Evolutionary conservation across 2,329 filamentous ascomycete genomes (phyloP).

Genomic region (Aspergillus sp.): DNA sequence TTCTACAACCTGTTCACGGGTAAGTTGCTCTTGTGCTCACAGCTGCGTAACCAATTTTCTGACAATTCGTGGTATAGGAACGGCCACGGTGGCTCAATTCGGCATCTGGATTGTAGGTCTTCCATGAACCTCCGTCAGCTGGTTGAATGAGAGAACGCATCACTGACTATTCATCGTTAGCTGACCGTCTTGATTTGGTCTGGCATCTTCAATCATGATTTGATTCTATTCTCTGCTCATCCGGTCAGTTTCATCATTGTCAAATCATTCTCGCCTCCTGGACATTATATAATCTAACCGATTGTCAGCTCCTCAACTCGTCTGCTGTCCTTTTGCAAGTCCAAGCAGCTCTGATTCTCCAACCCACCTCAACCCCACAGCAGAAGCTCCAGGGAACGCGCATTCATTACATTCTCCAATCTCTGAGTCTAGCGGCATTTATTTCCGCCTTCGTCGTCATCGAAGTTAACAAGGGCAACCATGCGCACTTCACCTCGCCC

Average conservation of each 20-base stretch:
- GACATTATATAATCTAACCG: background rate
- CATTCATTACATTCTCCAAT: slow-evolving; percentile 67
- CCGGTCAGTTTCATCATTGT: slow-evolving; percentile 63
- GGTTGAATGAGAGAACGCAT: background rate
- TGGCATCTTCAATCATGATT: slow-evolving; percentile 65
- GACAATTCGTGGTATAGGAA: slow-evolving; percentile 56
- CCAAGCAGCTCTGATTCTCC: slow-evolving; percentile 79
- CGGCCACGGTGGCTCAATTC: slow-evolving; percentile 74
- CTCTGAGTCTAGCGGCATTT: slow-evolving; percentile 51
- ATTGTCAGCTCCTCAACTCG: slow-evolving; percentile 52
- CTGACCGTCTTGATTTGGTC: slow-evolving; percentile 76
- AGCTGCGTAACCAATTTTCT: background rate
- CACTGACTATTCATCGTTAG: slow-evolving; percentile 31
- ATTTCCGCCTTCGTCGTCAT: slow-evolving; percentile 45
- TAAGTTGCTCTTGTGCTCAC: slow-evolving; percentile 40
- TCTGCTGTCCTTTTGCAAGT: slow-evolving; percentile 72
- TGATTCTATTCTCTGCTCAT: slow-evolving; percentile 86
- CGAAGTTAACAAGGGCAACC: slow-evolving; percentile 74
- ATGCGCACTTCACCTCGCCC: slow-evolving; percentile 68
- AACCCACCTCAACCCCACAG: slow-evolving; percentile 74
- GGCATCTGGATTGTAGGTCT: slow-evolving; percentile 67
- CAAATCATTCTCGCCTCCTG: no score
- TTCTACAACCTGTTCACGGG: slow-evolving; percentile 72
- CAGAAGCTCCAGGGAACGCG: slow-evolving; percentile 68
- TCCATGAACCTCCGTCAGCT: background rate